Percentiles rank a stretch among this genome's conserved stretches.
Evolutionary conservation across 2,329 filamentous ascomycete species (phyloP).

Genomic region (Tetracladium maxilliforme): DNA sequence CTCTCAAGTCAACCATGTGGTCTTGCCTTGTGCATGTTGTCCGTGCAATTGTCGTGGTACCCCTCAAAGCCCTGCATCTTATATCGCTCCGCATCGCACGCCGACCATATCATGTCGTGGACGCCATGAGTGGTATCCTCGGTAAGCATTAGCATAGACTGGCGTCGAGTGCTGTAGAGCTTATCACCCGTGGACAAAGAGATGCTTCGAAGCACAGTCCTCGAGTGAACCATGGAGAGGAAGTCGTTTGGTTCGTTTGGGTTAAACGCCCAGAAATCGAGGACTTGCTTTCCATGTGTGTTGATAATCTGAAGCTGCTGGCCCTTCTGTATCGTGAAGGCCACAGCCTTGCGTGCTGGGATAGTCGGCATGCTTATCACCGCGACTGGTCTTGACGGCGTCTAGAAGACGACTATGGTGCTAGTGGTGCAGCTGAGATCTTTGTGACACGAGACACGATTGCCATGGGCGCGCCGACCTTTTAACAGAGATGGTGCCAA

Average conservation of each 20-base stretch:
- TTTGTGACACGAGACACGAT: no score
- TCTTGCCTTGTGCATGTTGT: slow-evolving; percentile 19
- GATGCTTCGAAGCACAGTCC: slow-evolving; percentile 15
- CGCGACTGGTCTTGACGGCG: no score
- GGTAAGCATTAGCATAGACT: slow-evolving; percentile 18
- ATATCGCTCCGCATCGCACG: slow-evolving; percentile 22
- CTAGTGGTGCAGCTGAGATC: no score
- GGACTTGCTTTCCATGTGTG: slow-evolving; percentile 30
- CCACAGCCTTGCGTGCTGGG: slow-evolving; percentile 25
- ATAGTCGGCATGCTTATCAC: slow-evolving; percentile 14
- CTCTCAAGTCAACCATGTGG: no score
- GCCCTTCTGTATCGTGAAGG: slow-evolving; percentile 17
- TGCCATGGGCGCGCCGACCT: no score
- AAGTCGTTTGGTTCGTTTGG: slow-evolving; percentile 16
- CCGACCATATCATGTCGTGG: slow-evolving; percentile 23
- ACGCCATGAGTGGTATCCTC: slow-evolving; percentile 20
- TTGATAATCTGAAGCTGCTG: slow-evolving; percentile 29
- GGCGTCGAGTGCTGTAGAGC: slow-evolving; percentile 19
- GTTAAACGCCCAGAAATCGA: slow-evolving; percentile 32
- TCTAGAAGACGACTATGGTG: no score
- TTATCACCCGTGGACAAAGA: slow-evolving; percentile 14
- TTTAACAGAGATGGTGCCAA: no score
- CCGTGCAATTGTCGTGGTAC: slow-evolving; percentile 23
- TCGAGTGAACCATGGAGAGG: slow-evolving; percentile 22
- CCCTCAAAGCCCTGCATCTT: slow-evolving; percentile 18